Percentiles rank a stretch among this genome's conserved stretches.
These are phyloP conservation scores for Thuja plicata DNA, from an alignment of 83 land plant species.

Conservation along the genomic window DNA sequence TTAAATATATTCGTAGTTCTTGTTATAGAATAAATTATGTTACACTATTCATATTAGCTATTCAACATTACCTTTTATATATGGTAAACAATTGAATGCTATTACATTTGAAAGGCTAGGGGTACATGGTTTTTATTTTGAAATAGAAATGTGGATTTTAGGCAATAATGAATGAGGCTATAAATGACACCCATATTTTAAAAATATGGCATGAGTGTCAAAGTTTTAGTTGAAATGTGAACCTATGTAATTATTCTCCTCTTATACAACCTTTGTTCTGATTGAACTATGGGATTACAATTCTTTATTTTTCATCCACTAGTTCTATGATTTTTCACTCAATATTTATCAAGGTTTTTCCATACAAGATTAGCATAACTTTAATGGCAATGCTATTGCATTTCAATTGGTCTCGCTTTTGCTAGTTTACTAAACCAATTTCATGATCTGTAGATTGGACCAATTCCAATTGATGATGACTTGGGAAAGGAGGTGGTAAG, in stretches of 20 bases:
- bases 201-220: background rate
- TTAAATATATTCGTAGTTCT: background rate
- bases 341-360: background rate
- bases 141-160: background rate
- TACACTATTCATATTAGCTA: background rate
- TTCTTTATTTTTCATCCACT: background rate
- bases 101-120: background rate
- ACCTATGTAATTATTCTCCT: background rate
- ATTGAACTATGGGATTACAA: background rate
- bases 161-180: background rate
- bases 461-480: conserved; percentile 87
- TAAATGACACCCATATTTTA: background rate
- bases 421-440: background rate
- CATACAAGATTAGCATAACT: background rate
- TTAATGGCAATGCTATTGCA: background rate
- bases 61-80: too few relatives aligned
- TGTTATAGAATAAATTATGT: background rate
- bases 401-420: background rate
- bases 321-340: background rate
- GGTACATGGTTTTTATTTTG: background rate
- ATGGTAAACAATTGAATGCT: background rate
- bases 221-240: background rate
- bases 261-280: background rate
- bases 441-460: conserved; percentile 66
- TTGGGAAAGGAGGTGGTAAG: conserved; percentile 89